Base-by-base conservation (phyloP, 306 rosid genomes). In the Dalbergia oliveri region DNA sequence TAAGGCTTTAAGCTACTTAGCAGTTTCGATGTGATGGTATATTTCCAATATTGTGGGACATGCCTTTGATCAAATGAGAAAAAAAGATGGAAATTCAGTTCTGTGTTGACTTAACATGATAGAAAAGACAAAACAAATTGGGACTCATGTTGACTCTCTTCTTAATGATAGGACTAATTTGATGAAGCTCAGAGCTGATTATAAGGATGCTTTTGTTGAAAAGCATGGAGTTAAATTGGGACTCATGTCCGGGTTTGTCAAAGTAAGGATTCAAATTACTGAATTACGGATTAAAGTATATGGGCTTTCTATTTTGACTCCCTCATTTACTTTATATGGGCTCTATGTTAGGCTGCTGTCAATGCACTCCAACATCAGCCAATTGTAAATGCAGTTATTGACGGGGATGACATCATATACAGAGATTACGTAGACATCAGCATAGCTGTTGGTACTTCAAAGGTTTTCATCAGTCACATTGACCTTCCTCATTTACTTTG, bases 181-280 rank as follows among this genome's bases (percentile, higher is more conserved):
- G 90, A 93, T 93, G 97, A 93, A 89, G 85, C 97, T 93, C 53
- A 92, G 95, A 82, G 85, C 97, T 84, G 97, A 93, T 80, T 90
- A 86, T 82, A 93, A 93, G 85, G 97, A 93, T 85, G 91, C 92
- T 69, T 93, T 93, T 86, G 95, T 85, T 71, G 95, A 93, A 72
- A 93, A 90, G 84, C 96, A 90, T 45, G 94, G 95, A 76, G 95
- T 93, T 86, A 90, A 93, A 82, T 82, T 90, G 84, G 97, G 97
- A 60, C 90, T 93, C 58, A 93, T 93, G 95, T 93, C 97, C 0
- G 97, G 97, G 77, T 93, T 93, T 82, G 74, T 93, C 63, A 90
- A 88, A 75, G 97, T 93, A 88, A 62, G 88, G 64, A 72, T 43
- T 80, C 69, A n/a, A 70, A 63, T 26, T 76, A 51, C 34, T 73